Evolutionary conservation across 2,329 filamentous ascomycete genomes (phyloP).

Genomic region (Alternaria sp.): DNA sequence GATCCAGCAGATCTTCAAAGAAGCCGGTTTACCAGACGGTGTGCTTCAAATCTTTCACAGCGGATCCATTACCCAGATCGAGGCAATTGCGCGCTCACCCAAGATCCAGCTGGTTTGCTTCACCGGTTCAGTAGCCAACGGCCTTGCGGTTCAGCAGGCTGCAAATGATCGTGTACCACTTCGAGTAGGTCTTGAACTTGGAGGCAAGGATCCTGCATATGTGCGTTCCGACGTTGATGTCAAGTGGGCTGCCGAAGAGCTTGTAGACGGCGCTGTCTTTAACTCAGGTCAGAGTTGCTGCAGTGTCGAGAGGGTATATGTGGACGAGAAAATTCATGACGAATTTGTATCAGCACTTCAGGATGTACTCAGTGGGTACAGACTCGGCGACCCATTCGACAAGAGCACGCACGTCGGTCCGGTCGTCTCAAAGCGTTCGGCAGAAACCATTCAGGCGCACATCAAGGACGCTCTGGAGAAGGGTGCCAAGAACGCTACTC

Average conservation of each 20-base stretch:
- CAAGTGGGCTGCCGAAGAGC: conserved; percentile 90
- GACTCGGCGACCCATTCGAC: conserved; percentile 86
- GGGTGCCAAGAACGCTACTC: conserved; percentile 85
- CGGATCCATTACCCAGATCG: conserved; percentile 79
- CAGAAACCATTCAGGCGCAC: conserved; percentile 78
- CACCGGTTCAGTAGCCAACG: conserved; percentile 90
- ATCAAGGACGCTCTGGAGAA: conserved; percentile 83
- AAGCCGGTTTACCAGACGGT: conserved; percentile 82
- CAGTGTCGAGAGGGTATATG: conserved; percentile 90
- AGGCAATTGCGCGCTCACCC: conserved; percentile 79
- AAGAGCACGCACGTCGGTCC: conserved; percentile 84
- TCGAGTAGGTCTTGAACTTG: conserved; percentile 87
- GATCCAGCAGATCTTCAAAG: conserved; percentile 76
- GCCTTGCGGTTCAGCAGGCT: conserved; percentile 84
- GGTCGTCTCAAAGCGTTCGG: conserved; percentile 83
- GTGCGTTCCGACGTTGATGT: conserved; percentile 86
- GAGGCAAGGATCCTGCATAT: conserved; percentile 95
- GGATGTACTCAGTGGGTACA: conserved; percentile 79
- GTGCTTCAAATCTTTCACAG: conserved; percentile 94
- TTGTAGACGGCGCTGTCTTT: conserved; percentile 95
- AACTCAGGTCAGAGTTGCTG: conserved; percentile 99
- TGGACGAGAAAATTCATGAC: conserved; percentile 85
- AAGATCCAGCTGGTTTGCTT: conserved; percentile 87
- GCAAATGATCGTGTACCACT: conserved; percentile 81
- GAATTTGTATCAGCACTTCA: conserved; percentile 81